Evolutionary conservation across 1,284 basidiomycete species (phyloP), one percentile per base, ranked within the genome.

Genomic region (Sporisorium reilianum): DNA sequence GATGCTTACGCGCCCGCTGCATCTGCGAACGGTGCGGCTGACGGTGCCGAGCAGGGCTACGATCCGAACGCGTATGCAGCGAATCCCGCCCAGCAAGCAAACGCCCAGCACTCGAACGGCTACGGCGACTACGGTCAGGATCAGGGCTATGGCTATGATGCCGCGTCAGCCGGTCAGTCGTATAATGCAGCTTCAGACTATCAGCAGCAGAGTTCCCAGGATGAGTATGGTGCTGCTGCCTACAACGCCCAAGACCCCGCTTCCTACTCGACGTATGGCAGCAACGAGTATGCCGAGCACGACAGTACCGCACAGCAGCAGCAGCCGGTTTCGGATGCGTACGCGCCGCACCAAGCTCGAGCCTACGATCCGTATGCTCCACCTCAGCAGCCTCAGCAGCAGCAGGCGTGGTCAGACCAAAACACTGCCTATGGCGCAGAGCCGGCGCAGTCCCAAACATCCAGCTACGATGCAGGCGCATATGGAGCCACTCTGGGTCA

Each of bases 1-100:
- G 57, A 72, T 26, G 52, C 56, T 8, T 63, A 72, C n/a, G 60
- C 69, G 51, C 42, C 56, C 25, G 40, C 46, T 40, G 25, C 64
- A 16, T 54, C 49, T 36, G 57, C 53, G 11, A 12, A 38, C 6
- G 53, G 9, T 20, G 36, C 25, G 7, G 32, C 5, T 20, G 42
- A 42, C 3, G 38, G 22, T 23, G 45, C 56, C 14, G 28, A 48
- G 32, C 58, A 57, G 25, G 40, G 57, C 34, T 73, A 73, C 28
- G 59, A 61, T 16, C 20, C 58, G 22, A 45, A 60, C 18, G 48
- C 69, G 23, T 61, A 68, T 30, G 46, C 54, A 26, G 36, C 56
- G 30, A 32, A 59, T 40, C 26, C 49, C 12, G 28, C 40, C 20
- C 25, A 51, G 10, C 55, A 72, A 34, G 42, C 55, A 22, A 42